Evolutionary conservation across 495 filamentous ascomycete genomes (phyloP), one percentile per base, ranked within the genome.

Genomic region (Haplographium delicatum): DNA sequence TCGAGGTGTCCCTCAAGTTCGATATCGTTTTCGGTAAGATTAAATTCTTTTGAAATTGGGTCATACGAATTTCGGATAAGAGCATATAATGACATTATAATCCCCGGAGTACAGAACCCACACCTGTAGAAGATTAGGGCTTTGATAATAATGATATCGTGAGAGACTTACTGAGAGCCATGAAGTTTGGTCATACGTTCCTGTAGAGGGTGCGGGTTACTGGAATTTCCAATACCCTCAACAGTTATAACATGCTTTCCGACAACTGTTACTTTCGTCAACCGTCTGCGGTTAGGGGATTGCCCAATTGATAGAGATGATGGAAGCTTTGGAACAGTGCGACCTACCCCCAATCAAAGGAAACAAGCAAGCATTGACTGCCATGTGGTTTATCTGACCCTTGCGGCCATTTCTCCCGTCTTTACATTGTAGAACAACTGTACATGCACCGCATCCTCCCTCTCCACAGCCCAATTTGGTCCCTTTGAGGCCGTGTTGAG

Each of bases 401-500:
- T 37, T 41, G 1, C 50, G 1, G 13, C 15, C 25, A 15, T 11
- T 11, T 30, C 13, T 15, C 19, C 44, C 5, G 39, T 50, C 62
- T 47, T 51, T 44, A 4, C 44, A 48, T 42, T 71, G 68, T 6
- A 71, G 40, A 2, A 68, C 67, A 15, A 71, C 63, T 11, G 68
- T 71, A 44, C 68, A 71, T 5, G 68, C 67, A 44, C 68, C 68
- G 27, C 68, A 71, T 15, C 68, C 67, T 42, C 68, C 67, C 30
- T 70, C 68, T 13, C 68, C 68, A 33, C 68, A 71, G 2, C 81
- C 82, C 33, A 89, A 76, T 65, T 80, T 78, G 2, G 82, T 85
- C 11, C 80, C 68, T 39, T 67, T 70, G 9, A 71, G 58, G 10
- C 78, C 63, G 33, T 69, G 65, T 51, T 73, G 69, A 1, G 69